Base-by-base conservation (phyloP, 139 green algal species). In the Bryopsis sp. region DNA sequence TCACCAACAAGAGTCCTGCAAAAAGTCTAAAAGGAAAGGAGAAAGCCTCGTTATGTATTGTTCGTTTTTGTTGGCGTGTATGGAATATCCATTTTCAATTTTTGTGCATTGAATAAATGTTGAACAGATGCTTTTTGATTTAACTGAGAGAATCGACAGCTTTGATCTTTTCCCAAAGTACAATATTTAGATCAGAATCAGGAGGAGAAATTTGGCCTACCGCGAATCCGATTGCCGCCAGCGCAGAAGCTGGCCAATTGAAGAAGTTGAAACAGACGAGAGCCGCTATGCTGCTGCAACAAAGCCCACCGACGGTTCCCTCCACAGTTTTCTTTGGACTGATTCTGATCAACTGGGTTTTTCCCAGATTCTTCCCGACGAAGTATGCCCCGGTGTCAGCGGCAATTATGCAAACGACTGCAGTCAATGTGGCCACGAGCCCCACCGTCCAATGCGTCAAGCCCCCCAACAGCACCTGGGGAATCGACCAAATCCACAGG, bases 291-390 rank as follows among this genome's bases (percentile, higher is more conserved):
- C 92, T 74, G 36, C 75, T 83, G 60, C 59, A 83, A 11, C 81
- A 48, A 54, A 94, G 73, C 29, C 91, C 91, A 2, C 88, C 89
- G 0, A 86, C 37, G 0, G 91, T 90, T 0, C 91, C 91, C 75
- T 97, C 91, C 48, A 96, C 89, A 0, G 91, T 97, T 79, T 97
- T 97, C 73, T 96, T 96, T 35, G 91, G 91, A 73, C 77, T 89
- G 67, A 96, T 92, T 15, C 80, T 73, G 1, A 78, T 93, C 29
- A 97, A 79, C 72, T 88, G 81, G 24, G 85, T 94, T 38, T 81
- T 74, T 3, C 89, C 90, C 58, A 96, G 60, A 1, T 72, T 76
- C 69, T 89, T 92, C 59, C 90, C 89, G 15, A 67, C 39, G 32
- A 69, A 47, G 47, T 28, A 92, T 11, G 85, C 86, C 1, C 91